Percentiles rank a stretch among this genome's conserved stretches.
Conservation (phyloP, 768 basidiomycete genomes). For the Leucosporidium creatinivorum region DNA sequence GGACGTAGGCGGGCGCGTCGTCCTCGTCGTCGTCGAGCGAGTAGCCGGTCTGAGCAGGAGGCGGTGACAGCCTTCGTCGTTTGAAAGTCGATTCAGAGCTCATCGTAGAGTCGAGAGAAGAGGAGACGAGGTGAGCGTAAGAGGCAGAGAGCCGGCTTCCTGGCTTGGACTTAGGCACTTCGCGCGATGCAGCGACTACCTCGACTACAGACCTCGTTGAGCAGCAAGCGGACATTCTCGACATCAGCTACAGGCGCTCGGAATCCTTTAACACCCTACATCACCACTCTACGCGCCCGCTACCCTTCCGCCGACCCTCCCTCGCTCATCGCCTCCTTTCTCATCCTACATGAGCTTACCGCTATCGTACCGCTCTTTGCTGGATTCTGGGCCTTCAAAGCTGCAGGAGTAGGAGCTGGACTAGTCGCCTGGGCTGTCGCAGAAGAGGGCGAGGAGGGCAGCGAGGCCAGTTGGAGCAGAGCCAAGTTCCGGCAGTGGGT, state of each 20-base stretch:
- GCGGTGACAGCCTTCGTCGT: slow-evolving; percentile 18
- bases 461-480: slow-evolving; percentile 38
- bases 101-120: no score
- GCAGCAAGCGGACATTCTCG: no score
- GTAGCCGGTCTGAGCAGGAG: slow-evolving; percentile 17
- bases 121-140: no score
- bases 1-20: slow-evolving; percentile 74
- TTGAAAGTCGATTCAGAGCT: not conserved
- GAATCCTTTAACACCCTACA: slow-evolving; percentile 7
- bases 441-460: slow-evolving; percentile 30
- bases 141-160: no score
- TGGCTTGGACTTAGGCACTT: no score
- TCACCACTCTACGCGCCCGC: slow-evolving; percentile 48
- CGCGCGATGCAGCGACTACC: no score
- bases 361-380: slow-evolving; percentile 68
- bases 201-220: no score
- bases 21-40: slow-evolving; percentile 46
- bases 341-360: slow-evolving; percentile 75
- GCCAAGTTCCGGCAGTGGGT: slow-evolving; percentile 39
- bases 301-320: slow-evolving; percentile 65
- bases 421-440: slow-evolving; percentile 47
- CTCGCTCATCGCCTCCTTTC: slow-evolving; percentile 70
- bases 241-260: no score
- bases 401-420: slow-evolving; percentile 61
- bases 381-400: slow-evolving; percentile 62